Percentiles rank a stretch among this genome's conserved stretches.
Evolutionary conservation across 2,329 filamentous ascomycete species (phyloP).

Genomic region (Alternaria incomplexa): DNA sequence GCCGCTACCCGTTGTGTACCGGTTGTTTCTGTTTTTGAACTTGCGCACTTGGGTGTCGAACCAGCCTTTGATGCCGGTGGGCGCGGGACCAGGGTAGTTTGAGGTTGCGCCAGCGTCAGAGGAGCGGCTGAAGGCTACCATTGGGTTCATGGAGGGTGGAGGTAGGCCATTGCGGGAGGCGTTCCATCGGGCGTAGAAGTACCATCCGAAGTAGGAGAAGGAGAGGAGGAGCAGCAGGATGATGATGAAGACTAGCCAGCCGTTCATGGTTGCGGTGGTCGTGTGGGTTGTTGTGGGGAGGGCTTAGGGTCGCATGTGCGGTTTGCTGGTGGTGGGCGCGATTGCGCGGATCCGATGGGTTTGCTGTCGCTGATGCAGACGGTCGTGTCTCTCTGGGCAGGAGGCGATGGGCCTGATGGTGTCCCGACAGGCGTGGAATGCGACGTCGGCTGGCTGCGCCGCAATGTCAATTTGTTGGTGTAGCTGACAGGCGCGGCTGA

Average conservation of each 20-base stretch:
- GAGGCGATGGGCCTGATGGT: not conserved
- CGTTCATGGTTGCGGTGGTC: slow-evolving; percentile 43
- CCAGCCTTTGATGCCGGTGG: slow-evolving; percentile 74
- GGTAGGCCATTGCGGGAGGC: slow-evolving; percentile 78
- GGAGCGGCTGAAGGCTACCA: slow-evolving; percentile 69
- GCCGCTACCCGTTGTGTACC: slow-evolving; percentile 71
- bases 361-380: not conserved
- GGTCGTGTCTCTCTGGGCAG: not conserved
- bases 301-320: slow-evolving; percentile 16
- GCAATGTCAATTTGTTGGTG: slow-evolving; percentile 16
- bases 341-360: slow-evolving; percentile 13
- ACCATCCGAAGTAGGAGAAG: slow-evolving; percentile 69
- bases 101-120: slow-evolving; percentile 34
- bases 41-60: slow-evolving; percentile 69
- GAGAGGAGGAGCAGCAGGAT: slow-evolving; percentile 71
- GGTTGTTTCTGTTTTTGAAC: slow-evolving; percentile 70
- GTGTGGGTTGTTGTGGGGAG: not conserved
- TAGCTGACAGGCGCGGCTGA: slow-evolving; percentile 27
- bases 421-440: not conserved
- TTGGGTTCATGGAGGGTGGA: slow-evolving; percentile 71
- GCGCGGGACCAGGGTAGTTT: slow-evolving; percentile 58
- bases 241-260: slow-evolving; percentile 68
- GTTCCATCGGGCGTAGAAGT: slow-evolving; percentile 73
- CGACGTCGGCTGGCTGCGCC: slow-evolving; percentile 6
- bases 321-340: slow-evolving; percentile 12